Evolutionary conservation across 352 stramenopile species (phyloP), one percentile per base, ranked within the genome.

Genomic region (Phytophthora sp.): DNA sequence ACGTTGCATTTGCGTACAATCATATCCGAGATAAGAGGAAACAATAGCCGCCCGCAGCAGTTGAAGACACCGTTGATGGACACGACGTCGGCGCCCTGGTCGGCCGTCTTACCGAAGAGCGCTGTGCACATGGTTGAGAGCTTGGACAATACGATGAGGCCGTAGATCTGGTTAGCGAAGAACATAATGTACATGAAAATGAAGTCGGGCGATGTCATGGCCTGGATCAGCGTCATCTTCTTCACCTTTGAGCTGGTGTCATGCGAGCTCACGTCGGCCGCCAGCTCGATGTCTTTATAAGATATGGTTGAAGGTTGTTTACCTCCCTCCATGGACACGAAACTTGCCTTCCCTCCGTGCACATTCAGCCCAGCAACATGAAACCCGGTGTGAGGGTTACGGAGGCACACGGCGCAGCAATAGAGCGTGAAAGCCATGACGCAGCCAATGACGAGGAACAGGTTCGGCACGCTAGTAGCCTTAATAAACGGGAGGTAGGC

Each of bases 121-220:
- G 76, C 71, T 1, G 66, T 69, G 53, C 72, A 82, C 79, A 89
- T 89, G 53, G 39, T 74, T 12, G 76, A 85, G 7, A 89, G 70
- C 59, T 82, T 82, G 34, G 80, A 89, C 11, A 89, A 69, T 34
- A 87, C 78, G 43, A 89, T 84, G 54, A 89, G 74, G 0, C 80
- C 80, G 60, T 85, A 89, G 12, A 87, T 59, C 55, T 87, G 79
- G 54, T 87, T 87, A 55, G 62, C 72, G 39, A 82, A 82, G 61
- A 88, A 84, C 78, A 88, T 88, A 56, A 89, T 71, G 72, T 88
- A 89, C 34, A 89, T 65, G 75, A 84, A 87, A 48, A 84, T 46
- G 30, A 82, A 89, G 62, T 89, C 80, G 43, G 67, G 56, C 17
- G 78, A 80, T 51, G 76, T 66, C 45, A 88, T 77, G 26, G 77